A percentile compares a stretch with the other conserved stretches of the same genome.
These are phyloP conservation scores for Lathyrus aphaca DNA, from an alignment of 306 rosid genomes.

Conservation along the genomic window DNA sequence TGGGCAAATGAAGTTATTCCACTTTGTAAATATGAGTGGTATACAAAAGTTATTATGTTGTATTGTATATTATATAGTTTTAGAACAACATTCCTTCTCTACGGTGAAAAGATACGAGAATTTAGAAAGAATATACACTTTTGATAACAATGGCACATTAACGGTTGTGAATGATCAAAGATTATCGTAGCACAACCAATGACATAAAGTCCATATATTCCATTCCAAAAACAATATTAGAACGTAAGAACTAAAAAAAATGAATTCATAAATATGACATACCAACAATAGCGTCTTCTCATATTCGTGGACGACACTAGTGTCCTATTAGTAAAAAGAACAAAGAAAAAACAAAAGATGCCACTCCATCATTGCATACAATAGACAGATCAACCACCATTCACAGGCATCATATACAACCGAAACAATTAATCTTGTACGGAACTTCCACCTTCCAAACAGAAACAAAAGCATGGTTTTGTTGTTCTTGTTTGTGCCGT, in stretches of 20 bases:
- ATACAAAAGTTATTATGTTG: not conserved
- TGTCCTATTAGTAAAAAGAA: constrained; percentile 10
- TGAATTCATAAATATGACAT: too few species aligned
- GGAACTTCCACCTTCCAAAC: too few species aligned
- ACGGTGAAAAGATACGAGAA: not conserved
- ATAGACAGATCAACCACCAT: not conserved
- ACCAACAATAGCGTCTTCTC: not conserved
- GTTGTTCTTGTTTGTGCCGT: not conserved
- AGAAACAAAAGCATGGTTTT: too few species aligned
- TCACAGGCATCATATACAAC: not conserved
- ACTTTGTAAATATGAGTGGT: constrained; percentile 15
- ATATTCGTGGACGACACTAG: not conserved
- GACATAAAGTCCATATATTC: too few species aligned
- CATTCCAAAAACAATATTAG: too few species aligned
- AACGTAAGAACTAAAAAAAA: too few species aligned
- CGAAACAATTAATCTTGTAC: too few species aligned
- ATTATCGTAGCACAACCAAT: too few species aligned
- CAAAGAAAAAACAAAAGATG: not conserved
- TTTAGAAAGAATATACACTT: too few species aligned
- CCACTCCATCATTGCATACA: not conserved
- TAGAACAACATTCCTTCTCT: not conserved
- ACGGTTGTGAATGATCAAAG: too few species aligned
- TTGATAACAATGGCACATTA: too few species aligned
- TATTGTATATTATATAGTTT: not conserved
- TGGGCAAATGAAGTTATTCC: constrained; percentile 13